Base-by-base conservation (phyloP, 805 yeast species). In the Blastobotrys mokoenaii region DNA sequence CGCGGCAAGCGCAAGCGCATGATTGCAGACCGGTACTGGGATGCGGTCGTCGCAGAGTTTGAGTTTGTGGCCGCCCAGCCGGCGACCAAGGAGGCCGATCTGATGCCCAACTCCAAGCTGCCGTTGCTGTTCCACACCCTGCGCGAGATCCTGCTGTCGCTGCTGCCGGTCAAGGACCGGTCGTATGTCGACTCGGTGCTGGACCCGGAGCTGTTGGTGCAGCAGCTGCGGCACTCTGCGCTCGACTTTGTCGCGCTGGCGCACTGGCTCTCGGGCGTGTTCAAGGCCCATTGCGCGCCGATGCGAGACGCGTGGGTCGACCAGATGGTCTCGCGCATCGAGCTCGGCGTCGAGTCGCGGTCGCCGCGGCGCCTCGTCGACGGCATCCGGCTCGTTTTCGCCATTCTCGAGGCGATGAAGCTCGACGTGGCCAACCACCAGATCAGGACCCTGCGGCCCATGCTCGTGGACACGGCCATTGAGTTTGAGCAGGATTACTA, bases 361-460 rank as follows among this genome's bases (percentile, higher is more conserved):
- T 69, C 77, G n/a, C 62, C 73, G 3, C 50, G 66, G 3, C 46
- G 49, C 8, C 67, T 88, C 35, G 83, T 85, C 27, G 85, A 79
- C 30, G 96, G 94, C 1, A 67, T 90, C 44, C 73, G 88, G 46
- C 74, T 80, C 62, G 73, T 85, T 7, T 86, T 89, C 59, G 81
- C 84, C 48, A 82, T 90, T 47, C 69, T 90, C 51, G 97, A 89
- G 63, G 90, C 95, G 9, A 88, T 89, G 95, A 90, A 89, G 62
- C 70, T 89, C 50, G 97, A 90, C 59, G 93, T 88, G 46, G 96
- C 97, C 12, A 89, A 89, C 65, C 96, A 89, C 60, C 96, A 89
- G 65, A 85, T 90, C 45, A 73, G 95, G 53, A 78, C 86, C 16
- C 68, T 88, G 44, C 73, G 96, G 57, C 95, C 96, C 1, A 82